Evolutionary conservation across 106 monocot species (phyloP), one percentile per base, ranked within the genome.

Genomic region (Apostasia ramifera): DNA sequence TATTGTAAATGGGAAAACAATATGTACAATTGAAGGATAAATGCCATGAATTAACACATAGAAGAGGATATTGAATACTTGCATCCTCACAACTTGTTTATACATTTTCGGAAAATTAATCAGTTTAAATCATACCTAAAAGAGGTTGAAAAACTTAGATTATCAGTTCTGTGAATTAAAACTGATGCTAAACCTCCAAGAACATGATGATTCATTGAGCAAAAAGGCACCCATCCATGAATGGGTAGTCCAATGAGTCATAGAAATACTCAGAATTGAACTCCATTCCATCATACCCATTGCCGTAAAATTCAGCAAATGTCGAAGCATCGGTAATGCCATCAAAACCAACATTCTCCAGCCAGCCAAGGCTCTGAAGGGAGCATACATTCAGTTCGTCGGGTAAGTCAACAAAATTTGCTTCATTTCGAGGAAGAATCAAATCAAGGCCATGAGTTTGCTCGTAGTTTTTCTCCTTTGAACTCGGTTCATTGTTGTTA

Each of bases 211-310:
- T 14, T 51, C 39, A 55, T 77, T 70, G 86, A 44, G 88, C 80
- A 73, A 86, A 91, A 68, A 89, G 81, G 38, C 78, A 81, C 44
- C 78, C 84, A 66, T 88, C 86, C 26, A 74, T 68, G 10, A 70
- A 66, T 2, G 79, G 81, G 51, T 81, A 83, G 26, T 87, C 85
- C 61, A 76, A 45, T 13, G 74, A 56, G 7, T 95, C 88, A 70
- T 66, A 80, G 42, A 76, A 62, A 73, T 81, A 74, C 41, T 84
- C 90, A 48, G 71, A 65, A 48, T 76, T 82, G 39, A 77, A 71
- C 50, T 81, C 85, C 55, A 80, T 51, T 10, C 53, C 88, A 67
- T 91, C 80, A 66, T 78, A 85, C 76, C 84, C 79, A 71, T 83
- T 83, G 61, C 75, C 72, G 13, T 75, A 75, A 40, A 81, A 41